Evolutionary conservation across 352 stramenopile species (phyloP), one percentile per base, ranked within the genome.

Genomic region (Aphanomyces invadans): DNA sequence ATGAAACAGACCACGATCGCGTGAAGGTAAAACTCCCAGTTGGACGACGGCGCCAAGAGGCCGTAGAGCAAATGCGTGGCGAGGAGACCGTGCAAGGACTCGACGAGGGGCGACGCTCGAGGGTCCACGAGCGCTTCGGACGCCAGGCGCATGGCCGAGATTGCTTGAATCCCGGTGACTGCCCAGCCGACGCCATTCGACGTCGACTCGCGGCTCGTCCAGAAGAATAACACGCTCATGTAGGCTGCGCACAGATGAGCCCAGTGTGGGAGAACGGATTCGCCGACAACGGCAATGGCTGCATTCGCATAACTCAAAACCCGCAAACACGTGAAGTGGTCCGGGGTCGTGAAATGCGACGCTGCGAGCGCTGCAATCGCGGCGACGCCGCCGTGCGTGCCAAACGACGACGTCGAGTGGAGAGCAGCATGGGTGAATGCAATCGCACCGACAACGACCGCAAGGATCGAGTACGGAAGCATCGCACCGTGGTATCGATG

Each of bases 401-500:
- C 12, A n/a, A 12, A 15, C 17, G 26, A 33, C 25, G 39, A 44
- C 25, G 31, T 48, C 29, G 25, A 32, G 23, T 32, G 53, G 46
- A 7, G 15, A 15, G 36, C 1, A 10, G 5, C 10, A 3, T 23
- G 38, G 2, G 2, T 23, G 15, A n/a, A 21, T n/a, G 21, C 32
- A 45, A 0, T 52, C 32, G 17, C 21, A 12, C 10, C 32, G 11
- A 45, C 36, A 11, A 64, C 12, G n/a, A n/a, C 32, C 10, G 55
- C 55, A 0, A 64, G 36, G 25, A 48, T 12, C 33, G 55, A 53
- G 12, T 28, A 28, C 11, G 55, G 55, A 17, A 64, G 28, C 21
- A 48, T 33, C n/a, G 33, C 55, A 2, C 55, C 55, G 38, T 64
- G 55, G 38, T 36, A 64, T 2, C 55, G 55, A 21, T 64, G 55